Conservation (phyloP, 768 basidiomycete genomes). For the Mycena latifolia region DNA sequence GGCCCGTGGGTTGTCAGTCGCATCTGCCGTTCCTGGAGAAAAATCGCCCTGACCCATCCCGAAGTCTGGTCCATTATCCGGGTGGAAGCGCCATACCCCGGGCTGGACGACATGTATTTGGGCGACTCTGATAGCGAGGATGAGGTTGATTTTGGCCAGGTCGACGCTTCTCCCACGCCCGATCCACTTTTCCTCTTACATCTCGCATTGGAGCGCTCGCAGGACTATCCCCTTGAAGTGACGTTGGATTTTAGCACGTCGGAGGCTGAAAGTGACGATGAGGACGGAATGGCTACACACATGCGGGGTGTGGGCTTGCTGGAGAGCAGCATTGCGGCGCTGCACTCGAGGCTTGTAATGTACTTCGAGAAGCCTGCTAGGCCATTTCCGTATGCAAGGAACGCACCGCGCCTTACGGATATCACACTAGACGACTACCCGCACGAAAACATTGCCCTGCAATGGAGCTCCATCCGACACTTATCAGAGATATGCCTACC, state of each 20-base stretch:
- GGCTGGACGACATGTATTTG: too few species aligned
- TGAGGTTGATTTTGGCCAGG: too few species aligned
- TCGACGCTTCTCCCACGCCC: too few species aligned
- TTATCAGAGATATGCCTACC: conserved; percentile 6
- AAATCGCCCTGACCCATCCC: conserved; percentile 14
- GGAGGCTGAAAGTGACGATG: too few species aligned
- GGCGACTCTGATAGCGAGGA: too few species aligned
- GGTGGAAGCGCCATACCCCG: background rate
- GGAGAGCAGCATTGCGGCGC: too few species aligned
- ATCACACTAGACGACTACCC: background rate
- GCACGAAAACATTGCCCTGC: background rate
- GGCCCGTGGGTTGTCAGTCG: conserved; percentile 17
- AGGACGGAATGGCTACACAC: background rate
- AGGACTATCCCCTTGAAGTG: conserved; percentile 10
- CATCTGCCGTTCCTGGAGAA: conserved; percentile 18
- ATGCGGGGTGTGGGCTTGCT: conserved; percentile 7
- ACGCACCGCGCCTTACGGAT: conserved; percentile 6
- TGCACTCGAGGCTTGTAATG: too few species aligned
- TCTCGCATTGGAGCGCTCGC: conserved; percentile 19
- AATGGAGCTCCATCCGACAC: conserved; percentile 11
- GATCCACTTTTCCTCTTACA: conserved; percentile 11
- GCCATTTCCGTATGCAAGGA: conserved; percentile 11
- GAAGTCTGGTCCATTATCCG: conserved; percentile 13
- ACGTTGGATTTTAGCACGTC: background rate
- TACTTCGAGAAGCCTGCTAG: background rate